Conservation (phyloP, 2,329 filamentous ascomycete genomes). For the Monosporascus sp. region DNA sequence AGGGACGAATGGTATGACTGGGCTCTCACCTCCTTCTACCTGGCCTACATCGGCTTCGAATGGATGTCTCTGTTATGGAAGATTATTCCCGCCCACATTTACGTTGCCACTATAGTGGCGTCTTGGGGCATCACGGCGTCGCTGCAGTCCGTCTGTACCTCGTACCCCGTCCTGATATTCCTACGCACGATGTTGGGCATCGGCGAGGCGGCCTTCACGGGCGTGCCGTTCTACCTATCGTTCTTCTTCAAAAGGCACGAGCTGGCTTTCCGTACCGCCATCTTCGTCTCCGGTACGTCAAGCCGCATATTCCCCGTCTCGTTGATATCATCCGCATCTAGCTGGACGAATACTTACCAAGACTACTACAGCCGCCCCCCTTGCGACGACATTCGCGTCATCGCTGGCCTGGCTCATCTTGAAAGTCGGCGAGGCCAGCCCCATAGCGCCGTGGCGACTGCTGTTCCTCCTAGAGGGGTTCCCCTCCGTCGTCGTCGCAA, state of each 20-base stretch:
- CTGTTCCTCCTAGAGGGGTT: constrained; percentile 83
- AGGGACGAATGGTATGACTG: constrained; percentile 50
- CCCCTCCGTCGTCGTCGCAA: constrained; percentile 69
- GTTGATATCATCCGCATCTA: neutral
- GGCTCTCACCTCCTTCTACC: constrained; percentile 56
- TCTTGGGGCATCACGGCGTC: constrained; percentile 78
- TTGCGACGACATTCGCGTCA: constrained; percentile 78
- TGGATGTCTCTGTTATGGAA: constrained; percentile 61
- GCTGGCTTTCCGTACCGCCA: constrained; percentile 75
- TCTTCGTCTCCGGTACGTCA: constrained; percentile 68
- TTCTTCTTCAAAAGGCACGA: constrained; percentile 64
- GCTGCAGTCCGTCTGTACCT: constrained; percentile 61
- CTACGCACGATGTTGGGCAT: constrained; percentile 54
- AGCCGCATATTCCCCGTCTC: too few relatives aligned
- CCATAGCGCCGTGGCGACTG: constrained; percentile 78
- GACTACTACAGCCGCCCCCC: constrained; percentile 62
- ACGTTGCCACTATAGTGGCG: constrained; percentile 54
- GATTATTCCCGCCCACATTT: constrained; percentile 54
- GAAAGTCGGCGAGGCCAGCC: constrained; percentile 55
- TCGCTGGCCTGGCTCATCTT: constrained; percentile 75
- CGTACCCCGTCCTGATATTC: constrained; percentile 53
- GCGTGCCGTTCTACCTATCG: constrained; percentile 58
- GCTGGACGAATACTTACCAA: neutral
- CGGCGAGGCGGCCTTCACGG: constrained; percentile 60
- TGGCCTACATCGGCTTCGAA: constrained; percentile 58